Evolutionary conservation across 2,329 filamentous ascomycete species (phyloP), one percentile per base, ranked within the genome.

Genomic region (Nemania sp.): DNA sequence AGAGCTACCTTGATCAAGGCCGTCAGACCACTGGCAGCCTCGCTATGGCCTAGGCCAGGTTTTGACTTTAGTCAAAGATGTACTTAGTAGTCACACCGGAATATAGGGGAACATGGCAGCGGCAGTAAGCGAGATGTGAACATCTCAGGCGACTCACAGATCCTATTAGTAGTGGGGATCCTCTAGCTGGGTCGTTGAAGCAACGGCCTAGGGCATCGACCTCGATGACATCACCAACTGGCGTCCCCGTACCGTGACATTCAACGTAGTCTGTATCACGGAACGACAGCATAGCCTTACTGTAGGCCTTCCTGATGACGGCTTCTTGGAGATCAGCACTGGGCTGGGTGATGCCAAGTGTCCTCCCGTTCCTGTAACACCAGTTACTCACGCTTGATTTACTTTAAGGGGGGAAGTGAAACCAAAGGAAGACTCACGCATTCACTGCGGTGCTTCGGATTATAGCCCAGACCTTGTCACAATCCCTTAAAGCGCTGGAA

Each of bases 341-440:
- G 0, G 86, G 86, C 47, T 82, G 78, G 0, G 84, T 83, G 35
- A 87, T 82, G 0, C 84, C 85, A 2, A 74, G 10, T 73, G 84
- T 78, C 29, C 64, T 76, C 1, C 85, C 85, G 65, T 85, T 83
- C 0, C 70, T 74, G 29, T n/a, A n/a, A n/a, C n/a, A n/a, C n/a
- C n/a, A 53, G n/a, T n/a, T n/a, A n/a, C n/a, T n/a, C n/a, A n/a
- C n/a, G n/a, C n/a, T n/a, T n/a, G n/a, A n/a, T n/a, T n/a, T n/a
- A n/a, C n/a, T n/a, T n/a, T n/a, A n/a, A 32, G 4, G 29, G 8
- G 29, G 8, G 8, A 32, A 8, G 29, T 8, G 4, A 32, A 8
- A 8, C 4, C 29, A 5, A 5, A 32, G 5, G 10, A 5, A 80
- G 27, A 63, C 61, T 41, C 29, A 72, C 73, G 67, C 20, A 27